Evolutionary conservation across 768 basidiomycete species (phyloP).

Genomic region (Cubamyces sp.): DNA sequence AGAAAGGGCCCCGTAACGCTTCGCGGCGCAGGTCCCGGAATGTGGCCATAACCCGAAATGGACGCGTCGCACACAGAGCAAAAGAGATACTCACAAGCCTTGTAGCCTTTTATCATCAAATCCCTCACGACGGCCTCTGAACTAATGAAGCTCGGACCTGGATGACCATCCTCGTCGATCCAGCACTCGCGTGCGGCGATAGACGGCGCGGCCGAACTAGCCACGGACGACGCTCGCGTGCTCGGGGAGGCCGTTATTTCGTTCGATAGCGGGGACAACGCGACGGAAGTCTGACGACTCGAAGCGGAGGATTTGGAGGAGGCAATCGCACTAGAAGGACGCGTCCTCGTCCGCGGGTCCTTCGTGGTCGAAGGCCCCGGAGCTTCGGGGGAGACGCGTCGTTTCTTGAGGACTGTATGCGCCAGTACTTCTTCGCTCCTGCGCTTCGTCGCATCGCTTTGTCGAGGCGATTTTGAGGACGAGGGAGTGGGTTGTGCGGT

Average conservation of each 20-base stretch:
- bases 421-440: slow-evolving; percentile 17
- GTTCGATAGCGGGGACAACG: slow-evolving; percentile 27
- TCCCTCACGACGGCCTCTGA: slow-evolving; percentile 65
- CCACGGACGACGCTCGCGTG: slow-evolving; percentile 66
- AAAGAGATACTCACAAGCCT: slow-evolving; percentile 55
- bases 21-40: not conserved
- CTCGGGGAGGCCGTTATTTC: slow-evolving; percentile 59
- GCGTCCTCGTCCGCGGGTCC: slow-evolving; percentile 16
- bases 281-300: slow-evolving; percentile 20
- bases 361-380: not conserved
- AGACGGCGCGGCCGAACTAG: slow-evolving; percentile 46
- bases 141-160: slow-evolving; percentile 57
- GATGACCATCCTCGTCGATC: slow-evolving; percentile 55
- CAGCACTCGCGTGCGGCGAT: slow-evolving; percentile 48
- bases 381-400: slow-evolving; percentile 29
- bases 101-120: slow-evolving; percentile 70
- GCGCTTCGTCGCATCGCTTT: slow-evolving; percentile 25
- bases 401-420: slow-evolving; percentile 27
- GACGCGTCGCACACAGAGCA: not conserved
- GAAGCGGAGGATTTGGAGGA: slow-evolving; percentile 15
- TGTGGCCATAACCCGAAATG: not conserved
- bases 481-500: slow-evolving; percentile 28
- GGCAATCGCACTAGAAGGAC: slow-evolving; percentile 26
- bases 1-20: no score
- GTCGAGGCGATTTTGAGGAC: slow-evolving; percentile 26